These are phyloP conservation scores for Gleditsia sinensis DNA, from an alignment of 306 rosid genomes.

Conservation along the genomic window DNA sequence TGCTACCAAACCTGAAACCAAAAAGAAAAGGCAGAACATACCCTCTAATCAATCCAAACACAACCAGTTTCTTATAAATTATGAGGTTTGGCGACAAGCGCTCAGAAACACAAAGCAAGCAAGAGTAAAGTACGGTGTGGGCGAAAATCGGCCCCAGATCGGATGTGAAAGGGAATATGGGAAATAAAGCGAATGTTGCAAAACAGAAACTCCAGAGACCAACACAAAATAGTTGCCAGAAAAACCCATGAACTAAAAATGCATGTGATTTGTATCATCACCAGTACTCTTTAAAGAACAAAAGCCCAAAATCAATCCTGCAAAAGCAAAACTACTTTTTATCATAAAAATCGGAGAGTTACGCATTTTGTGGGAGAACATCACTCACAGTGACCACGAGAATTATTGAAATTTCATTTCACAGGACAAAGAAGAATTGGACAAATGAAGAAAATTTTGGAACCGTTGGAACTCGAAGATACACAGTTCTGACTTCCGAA, in stretches of 20 bases:
- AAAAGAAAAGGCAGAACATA: background rate
- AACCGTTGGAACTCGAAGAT: conserved; percentile 26
- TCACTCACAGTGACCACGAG: conserved; percentile 27
- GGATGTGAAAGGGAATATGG: conserved; percentile 26
- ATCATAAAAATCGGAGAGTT: background rate
- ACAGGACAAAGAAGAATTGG: conserved; percentile 17
- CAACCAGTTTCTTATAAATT: conserved; percentile 15
- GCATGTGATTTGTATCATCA: conserved; percentile 30
- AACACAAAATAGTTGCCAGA: background rate
- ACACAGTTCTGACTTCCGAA: conserved; percentile 37
- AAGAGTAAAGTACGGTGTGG: conserved; percentile 21
- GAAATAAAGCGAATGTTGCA: conserved; percentile 27
- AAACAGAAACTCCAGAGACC: conserved; percentile 23
- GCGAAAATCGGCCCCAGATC: conserved; percentile 29
- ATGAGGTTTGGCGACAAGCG: background rate
- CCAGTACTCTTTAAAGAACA: background rate
- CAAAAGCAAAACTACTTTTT: conserved; percentile 17
- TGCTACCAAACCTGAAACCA: conserved; percentile 29
- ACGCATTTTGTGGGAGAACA: conserved; percentile 30
- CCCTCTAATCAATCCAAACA: background rate
- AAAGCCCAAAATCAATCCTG: conserved; percentile 19
- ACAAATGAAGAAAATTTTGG: conserved; percentile 27
- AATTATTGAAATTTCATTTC: conserved; percentile 30
- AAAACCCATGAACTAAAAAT: conserved; percentile 19
- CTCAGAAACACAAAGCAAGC: conserved; percentile 40